Conservation (phyloP, 2,329 filamentous ascomycete species). For the Pyrenochaeta sp. region DNA sequence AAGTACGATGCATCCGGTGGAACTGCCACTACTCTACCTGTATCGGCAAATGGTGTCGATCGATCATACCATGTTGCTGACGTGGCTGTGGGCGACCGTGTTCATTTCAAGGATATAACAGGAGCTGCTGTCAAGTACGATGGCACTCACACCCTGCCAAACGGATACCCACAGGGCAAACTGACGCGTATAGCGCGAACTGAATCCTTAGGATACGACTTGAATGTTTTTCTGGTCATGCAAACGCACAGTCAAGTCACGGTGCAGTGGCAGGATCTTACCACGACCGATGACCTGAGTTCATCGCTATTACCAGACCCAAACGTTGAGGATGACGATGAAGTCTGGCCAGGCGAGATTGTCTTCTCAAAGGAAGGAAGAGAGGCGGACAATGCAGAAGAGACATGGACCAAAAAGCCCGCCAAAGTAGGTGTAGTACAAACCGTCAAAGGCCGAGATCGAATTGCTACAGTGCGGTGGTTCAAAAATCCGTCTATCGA, state of each 20-base stretch:
- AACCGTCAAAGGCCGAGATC: constrained; percentile 62
- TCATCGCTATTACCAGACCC: constrained; percentile 59
- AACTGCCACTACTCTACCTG: constrained; percentile 30
- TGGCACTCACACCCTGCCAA: constrained; percentile 33
- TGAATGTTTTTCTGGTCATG: constrained; percentile 65
- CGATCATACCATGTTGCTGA: constrained; percentile 48
- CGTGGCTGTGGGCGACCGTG: constrained; percentile 56
- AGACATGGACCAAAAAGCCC: constrained; percentile 51
- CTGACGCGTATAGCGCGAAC: constrained; percentile 57
- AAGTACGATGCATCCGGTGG: constrained; percentile 53
- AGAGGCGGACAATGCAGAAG: constrained; percentile 16
- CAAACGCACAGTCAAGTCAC: constrained; percentile 59
- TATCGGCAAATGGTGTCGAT: constrained; percentile 32
- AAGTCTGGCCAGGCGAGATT: constrained; percentile 66
- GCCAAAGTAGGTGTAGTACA: constrained; percentile 66
- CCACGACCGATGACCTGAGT: constrained; percentile 57
- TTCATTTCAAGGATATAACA: constrained; percentile 64
- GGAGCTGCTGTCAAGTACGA: constrained; percentile 63
- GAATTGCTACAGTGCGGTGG: constrained; percentile 66
- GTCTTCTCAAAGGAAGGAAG: constrained; percentile 57
- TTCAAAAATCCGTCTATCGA: constrained; percentile 50
- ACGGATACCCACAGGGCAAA: constrained; percentile 50
- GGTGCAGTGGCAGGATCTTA: constrained; percentile 68
- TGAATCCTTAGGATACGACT: constrained; percentile 63
- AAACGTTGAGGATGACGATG: constrained; percentile 63